These are phyloP conservation scores for Trichoderma brevicompactum DNA, from an alignment of 2,329 filamentous ascomycete species.

Conservation along the genomic window DNA sequence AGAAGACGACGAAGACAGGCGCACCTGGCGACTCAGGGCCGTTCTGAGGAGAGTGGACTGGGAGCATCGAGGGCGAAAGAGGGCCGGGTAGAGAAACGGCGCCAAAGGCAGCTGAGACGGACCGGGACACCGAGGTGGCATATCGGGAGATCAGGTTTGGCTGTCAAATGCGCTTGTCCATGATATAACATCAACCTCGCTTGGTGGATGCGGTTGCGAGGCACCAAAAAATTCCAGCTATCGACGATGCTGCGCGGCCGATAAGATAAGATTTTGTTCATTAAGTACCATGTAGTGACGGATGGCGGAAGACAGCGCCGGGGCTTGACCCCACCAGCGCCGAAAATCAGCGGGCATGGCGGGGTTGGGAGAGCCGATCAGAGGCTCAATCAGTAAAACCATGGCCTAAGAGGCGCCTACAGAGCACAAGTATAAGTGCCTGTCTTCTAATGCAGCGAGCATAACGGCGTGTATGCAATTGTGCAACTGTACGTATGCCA, in stretches of 20 bases:
- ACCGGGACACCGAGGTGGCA: slow-evolving; percentile 38
- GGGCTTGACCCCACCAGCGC: slow-evolving; percentile 18
- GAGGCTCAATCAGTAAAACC: neutral
- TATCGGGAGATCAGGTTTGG: slow-evolving; percentile 20
- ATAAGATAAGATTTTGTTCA: slow-evolving; percentile 19
- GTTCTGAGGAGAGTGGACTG: slow-evolving; percentile 33
- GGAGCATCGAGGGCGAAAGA: slow-evolving; percentile 43
- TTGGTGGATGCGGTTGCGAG: neutral
- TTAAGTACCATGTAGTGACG: no score
- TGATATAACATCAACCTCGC: neutral
- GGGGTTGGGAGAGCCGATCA: slow-evolving; percentile 17
- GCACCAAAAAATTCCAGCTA: neutral
- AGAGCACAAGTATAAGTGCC: no score
- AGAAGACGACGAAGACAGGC: slow-evolving; percentile 29
- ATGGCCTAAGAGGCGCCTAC: no score
- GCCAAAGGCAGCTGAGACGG: slow-evolving; percentile 35
- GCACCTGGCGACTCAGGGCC: slow-evolving; percentile 28
- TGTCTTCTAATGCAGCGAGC: neutral
- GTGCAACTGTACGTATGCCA: neutral
- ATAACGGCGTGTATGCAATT: neutral
- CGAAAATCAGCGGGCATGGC: slow-evolving; percentile 14
- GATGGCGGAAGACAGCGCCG: slow-evolving; percentile 10
- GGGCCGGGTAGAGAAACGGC: slow-evolving; percentile 56
- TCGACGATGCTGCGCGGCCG: slow-evolving; percentile 7
- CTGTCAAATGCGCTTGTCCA: neutral